These are phyloP conservation scores for Globisporangium takayamanum DNA, from an alignment of 352 stramenopile genomes.

Conservation along the genomic window DNA sequence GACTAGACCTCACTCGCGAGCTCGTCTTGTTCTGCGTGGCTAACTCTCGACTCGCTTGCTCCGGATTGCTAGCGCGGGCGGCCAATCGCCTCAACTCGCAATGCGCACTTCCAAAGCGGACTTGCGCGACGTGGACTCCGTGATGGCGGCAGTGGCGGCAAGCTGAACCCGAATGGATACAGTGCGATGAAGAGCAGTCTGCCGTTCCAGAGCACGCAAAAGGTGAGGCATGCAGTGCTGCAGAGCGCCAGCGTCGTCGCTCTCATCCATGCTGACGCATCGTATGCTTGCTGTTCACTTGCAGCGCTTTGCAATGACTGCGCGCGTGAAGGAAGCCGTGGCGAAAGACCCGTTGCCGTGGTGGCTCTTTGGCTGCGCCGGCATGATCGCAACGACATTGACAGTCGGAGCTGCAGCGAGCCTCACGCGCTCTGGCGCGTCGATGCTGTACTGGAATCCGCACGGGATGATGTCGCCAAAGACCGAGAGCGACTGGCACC, in stretches of 20 bases:
- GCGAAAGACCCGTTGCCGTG: conserved; percentile 55
- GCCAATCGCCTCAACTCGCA: no score
- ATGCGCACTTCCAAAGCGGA: conserved; percentile 1
- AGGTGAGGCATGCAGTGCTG: not conserved
- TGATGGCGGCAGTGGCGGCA: not conserved
- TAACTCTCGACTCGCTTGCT: no score
- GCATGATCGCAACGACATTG: conserved; percentile 91
- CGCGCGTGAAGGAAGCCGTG: conserved; percentile 26
- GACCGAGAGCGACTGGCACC: conserved; percentile 85
- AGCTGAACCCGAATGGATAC: not conserved
- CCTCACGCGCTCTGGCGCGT: conserved; percentile 93
- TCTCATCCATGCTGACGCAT: not conserved
- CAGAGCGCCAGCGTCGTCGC: no score
- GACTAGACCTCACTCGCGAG: no score
- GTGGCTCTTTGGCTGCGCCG: conserved; percentile 92
- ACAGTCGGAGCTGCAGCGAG: conserved; percentile 93
- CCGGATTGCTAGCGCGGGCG: no score
- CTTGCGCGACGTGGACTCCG: conserved; percentile 3
- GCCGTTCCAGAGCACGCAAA: conserved; percentile 7
- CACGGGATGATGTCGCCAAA: conserved; percentile 76
- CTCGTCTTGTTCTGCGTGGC: no score
- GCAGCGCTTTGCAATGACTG: conserved; percentile 13
- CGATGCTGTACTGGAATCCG: conserved; percentile 94
- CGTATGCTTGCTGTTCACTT: not conserved
- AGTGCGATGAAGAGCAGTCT: not conserved